Evolutionary conservation across 805 yeast genomes (phyloP).

Genomic region (Ogataea trehalophila): DNA sequence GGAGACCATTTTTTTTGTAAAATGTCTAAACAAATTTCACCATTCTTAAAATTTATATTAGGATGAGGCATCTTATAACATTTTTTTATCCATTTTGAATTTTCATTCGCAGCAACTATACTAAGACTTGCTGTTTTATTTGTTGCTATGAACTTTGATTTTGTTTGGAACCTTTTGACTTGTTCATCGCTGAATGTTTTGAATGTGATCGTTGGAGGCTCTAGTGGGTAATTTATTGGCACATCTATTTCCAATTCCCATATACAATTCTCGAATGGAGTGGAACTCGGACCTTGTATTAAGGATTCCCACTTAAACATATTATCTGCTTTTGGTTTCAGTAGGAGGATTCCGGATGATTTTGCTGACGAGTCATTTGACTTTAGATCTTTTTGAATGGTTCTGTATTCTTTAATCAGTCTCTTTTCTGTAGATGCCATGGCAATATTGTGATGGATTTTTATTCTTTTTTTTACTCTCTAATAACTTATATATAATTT

Average conservation of each 20-base stretch:
- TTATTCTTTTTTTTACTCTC: too few species aligned
- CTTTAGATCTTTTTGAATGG: slow-evolving; percentile 26
- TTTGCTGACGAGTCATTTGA: slow-evolving; percentile 14
- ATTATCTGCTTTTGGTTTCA: slow-evolving; percentile 40
- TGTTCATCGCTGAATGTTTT: slow-evolving; percentile 11
- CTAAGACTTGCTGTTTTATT: not conserved
- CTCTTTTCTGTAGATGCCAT: slow-evolving; percentile 29
- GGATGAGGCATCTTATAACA: slow-evolving; percentile 40
- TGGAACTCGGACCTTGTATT: slow-evolving; percentile 46
- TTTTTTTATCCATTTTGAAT: not conserved
- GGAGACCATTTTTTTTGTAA: slow-evolving; percentile 64
- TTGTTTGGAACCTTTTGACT: slow-evolving; percentile 3
- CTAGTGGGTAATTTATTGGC: slow-evolving; percentile 47
- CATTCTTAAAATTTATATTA: slow-evolving; percentile 47
- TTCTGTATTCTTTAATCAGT: slow-evolving; percentile 33
- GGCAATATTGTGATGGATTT: not conserved
- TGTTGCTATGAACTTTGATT: not conserved
- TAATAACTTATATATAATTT: too few species aligned
- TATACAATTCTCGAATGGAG: slow-evolving; percentile 47
- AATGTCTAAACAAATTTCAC: slow-evolving; percentile 70
- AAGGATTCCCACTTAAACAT: slow-evolving; percentile 47
- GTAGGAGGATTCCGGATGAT: slow-evolving; percentile 31
- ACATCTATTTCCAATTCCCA: slow-evolving; percentile 48
- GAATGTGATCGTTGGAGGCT: slow-evolving; percentile 55
- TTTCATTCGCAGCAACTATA: not conserved